Conservation (phyloP, 768 basidiomycete genomes). For the Boletus coccyginus region DNA sequence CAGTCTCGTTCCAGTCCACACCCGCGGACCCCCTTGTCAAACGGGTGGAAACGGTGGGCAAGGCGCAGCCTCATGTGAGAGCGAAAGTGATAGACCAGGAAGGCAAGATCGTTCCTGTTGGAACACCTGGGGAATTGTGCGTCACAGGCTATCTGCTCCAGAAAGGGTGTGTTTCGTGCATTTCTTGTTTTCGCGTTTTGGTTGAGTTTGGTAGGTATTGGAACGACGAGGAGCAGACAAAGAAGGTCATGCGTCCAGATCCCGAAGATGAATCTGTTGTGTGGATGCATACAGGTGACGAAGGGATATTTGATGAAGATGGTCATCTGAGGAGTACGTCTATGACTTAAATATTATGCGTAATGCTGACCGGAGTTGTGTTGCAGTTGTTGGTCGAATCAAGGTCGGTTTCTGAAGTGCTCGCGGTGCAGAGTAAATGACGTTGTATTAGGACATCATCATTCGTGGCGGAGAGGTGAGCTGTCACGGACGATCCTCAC, state of each 20-base stretch:
- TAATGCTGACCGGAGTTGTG: not conserved
- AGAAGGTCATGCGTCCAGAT: constrained; percentile 50
- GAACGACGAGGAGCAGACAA: constrained; percentile 68
- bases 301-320: constrained; percentile 77
- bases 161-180: constrained; percentile 52
- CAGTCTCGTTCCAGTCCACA: constrained; percentile 81
- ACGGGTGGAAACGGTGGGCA: constrained; percentile 81
- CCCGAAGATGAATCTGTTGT: constrained; percentile 49
- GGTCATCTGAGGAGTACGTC: constrained; percentile 70
- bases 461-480: constrained; percentile 81
- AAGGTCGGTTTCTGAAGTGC: constrained; percentile 46
- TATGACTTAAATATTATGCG: not conserved
- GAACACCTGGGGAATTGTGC: constrained; percentile 71
- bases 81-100: constrained; percentile 65
- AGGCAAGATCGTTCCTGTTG: constrained; percentile 65
- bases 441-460: constrained; percentile 60
- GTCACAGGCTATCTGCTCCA: constrained; percentile 77
- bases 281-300: constrained; percentile 87
- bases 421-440: not conserved
- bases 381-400: constrained; percentile 70
- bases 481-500: not conserved
- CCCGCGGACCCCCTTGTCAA: constrained; percentile 66
- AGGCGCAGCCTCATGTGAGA: constrained; percentile 69
- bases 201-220: constrained; percentile 56
- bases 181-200: not conserved